phyloP scores from a whole-genome alignment of 1,284 basidiomycete genomes.

The Volvariella surrecta region DNA sequence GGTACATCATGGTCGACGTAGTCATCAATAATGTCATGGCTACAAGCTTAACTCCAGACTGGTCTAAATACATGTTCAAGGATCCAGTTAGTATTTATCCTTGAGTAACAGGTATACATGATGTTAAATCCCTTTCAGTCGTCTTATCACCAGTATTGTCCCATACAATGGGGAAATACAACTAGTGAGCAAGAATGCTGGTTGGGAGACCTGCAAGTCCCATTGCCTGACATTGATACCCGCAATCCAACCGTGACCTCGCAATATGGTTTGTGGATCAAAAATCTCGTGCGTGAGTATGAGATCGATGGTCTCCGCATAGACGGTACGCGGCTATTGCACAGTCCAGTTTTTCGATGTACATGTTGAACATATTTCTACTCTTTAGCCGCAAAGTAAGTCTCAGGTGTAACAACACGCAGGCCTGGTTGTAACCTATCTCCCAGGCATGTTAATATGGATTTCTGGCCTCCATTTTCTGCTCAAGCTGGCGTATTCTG shows the following conservation, averaged over 20 bases:
- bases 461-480: conserved; percentile 68
- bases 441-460: conserved; percentile 50
- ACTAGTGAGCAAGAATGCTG: conserved; percentile 67
- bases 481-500: conserved; percentile 71
- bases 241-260: conserved; percentile 48
- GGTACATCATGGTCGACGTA: conserved; percentile 74
- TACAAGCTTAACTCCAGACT: conserved; percentile 45
- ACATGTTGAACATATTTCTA: conserved; percentile 9
- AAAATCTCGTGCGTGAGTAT: conserved; percentile 52
- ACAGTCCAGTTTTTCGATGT: conserved; percentile 6
- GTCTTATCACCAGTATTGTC: conserved; percentile 58
- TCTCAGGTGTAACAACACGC: too few relatives aligned
- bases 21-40: conserved; percentile 72
- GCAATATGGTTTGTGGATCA: conserved; percentile 55
- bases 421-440: neutral
- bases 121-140: conserved; percentile 21
- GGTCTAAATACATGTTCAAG: conserved; percentile 54
- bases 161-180: conserved; percentile 53
- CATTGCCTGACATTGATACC: conserved; percentile 69
- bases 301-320: conserved; percentile 68
- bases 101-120: neutral
- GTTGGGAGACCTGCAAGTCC: conserved; percentile 61
- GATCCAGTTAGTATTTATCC: conserved; percentile 28
- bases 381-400: conserved; percentile 53
- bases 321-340: conserved; percentile 38